These are phyloP conservation scores for Nadsonia commutata DNA, from an alignment of 1,139 yeast species.

Conservation along the genomic window DNA sequence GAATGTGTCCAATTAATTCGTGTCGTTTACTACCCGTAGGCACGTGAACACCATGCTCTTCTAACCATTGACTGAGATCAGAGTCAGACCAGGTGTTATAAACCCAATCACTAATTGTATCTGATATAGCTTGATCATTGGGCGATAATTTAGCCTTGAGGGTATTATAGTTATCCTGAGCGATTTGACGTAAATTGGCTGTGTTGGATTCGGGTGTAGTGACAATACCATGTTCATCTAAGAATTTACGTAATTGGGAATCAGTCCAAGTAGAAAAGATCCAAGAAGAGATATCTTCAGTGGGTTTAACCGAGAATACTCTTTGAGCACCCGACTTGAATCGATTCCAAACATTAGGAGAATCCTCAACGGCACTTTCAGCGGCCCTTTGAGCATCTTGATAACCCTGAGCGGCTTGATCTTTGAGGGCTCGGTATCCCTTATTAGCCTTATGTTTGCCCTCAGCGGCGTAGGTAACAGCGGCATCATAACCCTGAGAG, in stretches of 20 bases:
- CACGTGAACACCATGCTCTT: constrained; percentile 35
- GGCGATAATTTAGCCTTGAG: constrained; percentile 20
- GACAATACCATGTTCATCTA: constrained; percentile 25
- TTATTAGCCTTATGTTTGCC: neutral
- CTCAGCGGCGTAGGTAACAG: neutral
- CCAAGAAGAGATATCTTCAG: constrained; percentile 20
- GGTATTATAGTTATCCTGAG: constrained; percentile 27
- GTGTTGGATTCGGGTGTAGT: constrained; percentile 21
- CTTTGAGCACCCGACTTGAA: neutral
- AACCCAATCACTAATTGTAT: constrained; percentile 37
- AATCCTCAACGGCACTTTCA: neutral
- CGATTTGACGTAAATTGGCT: constrained; percentile 25
- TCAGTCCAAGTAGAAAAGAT: constrained; percentile 37
- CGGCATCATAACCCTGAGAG: neutral
- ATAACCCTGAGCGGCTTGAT: neutral
- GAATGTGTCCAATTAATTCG: constrained; percentile 35
- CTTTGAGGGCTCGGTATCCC: neutral
- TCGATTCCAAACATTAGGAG: neutral
- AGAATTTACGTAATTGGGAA: constrained; percentile 24
- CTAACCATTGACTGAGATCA: constrained; percentile 35
- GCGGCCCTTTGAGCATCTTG: neutral
- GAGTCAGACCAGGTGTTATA: constrained; percentile 27
- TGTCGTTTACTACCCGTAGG: constrained; percentile 33
- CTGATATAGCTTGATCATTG: constrained; percentile 26
- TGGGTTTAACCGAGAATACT: neutral